Base-by-base conservation (phyloP, 495 filamentous ascomycete species). In the Hypoxylon cercidicola region DNA sequence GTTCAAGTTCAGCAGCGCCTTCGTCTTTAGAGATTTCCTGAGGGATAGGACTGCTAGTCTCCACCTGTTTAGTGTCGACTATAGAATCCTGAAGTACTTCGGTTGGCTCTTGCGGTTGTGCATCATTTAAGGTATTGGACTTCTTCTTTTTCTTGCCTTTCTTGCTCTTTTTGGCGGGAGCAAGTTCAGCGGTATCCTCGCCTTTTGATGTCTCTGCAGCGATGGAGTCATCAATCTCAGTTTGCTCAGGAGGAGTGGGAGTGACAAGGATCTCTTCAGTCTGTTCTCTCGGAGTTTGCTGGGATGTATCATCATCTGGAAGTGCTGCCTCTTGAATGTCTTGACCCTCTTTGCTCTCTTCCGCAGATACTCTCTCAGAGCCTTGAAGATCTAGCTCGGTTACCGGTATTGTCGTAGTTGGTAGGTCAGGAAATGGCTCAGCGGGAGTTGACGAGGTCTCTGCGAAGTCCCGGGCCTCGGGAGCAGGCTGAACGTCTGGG, bases 91-190 rank as follows among this genome's bases (percentile, higher is more conserved):
- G 18, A 50, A 45, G 30, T 40, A 15, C 39, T 28, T 64, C 21
- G 40, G 16, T 46, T 0, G 11, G 10, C 16, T 73, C 67, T 48
- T 63, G 60, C 3, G 41, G 0, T 34, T 35, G 44, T 11, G 15
- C n/a, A 7, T 58, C 55, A 20, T 62, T 46, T 19, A n/a, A 34
- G 6, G 37, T 16, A 6, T 32, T 41, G 18, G 3, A 18, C 35
- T 4, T 43, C 60, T 64, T 48, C 54, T 65, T 70, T 58, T 74
- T 72, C 62, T 74, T 73, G 28, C 64, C 57, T 40, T 71, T 72
- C 52, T 73, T 72, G 21, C 53, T 55, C 45, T 70, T 74, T 44
- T 69, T 72, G n/a, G 71, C 46, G 10, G 71, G 66, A 23, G 45
- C 20, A 39, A 35, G 12, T 37, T 12, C 9, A 52, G 47, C 30